Conservation (phyloP, 1,139 yeast species). For the Taphrina flavorubra region DNA sequence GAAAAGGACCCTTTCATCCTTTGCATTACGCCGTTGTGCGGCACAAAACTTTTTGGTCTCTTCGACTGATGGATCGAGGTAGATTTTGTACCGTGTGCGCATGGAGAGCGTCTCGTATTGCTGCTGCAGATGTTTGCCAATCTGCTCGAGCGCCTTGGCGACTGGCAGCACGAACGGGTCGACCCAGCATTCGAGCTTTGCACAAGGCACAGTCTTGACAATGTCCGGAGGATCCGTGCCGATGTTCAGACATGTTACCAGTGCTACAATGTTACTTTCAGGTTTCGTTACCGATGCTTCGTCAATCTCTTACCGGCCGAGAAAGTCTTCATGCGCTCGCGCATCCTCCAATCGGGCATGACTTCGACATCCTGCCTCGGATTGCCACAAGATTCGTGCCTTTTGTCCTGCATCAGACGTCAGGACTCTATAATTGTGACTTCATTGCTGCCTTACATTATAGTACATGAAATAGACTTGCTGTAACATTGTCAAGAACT, state of each 20-base stretch:
- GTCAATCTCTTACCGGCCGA: slow-evolving; percentile 58
- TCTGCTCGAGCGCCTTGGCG: slow-evolving; percentile 87
- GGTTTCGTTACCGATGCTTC: background rate
- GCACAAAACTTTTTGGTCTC: slow-evolving; percentile 92
- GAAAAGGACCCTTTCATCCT: slow-evolving; percentile 81
- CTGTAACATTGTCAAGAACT: slow-evolving; percentile 68
- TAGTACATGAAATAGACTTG: slow-evolving; percentile 73
- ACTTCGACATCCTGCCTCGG: slow-evolving; percentile 60
- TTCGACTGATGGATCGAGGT: slow-evolving; percentile 92
- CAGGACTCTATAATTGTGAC: background rate
- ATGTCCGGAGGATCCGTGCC: slow-evolving; percentile 99
- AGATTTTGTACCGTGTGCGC: slow-evolving; percentile 86
- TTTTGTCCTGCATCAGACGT: slow-evolving; percentile 62
- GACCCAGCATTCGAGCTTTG: slow-evolving; percentile 90
- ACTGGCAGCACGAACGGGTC: slow-evolving; percentile 86
- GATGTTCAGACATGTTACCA: slow-evolving; percentile 83
- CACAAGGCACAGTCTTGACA: slow-evolving; percentile 91
- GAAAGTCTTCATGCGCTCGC: slow-evolving; percentile 91
- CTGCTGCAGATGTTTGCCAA: slow-evolving; percentile 82
- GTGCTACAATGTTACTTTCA: slow-evolving; percentile 54
- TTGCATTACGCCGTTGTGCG: slow-evolving; percentile 84
- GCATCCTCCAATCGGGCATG: slow-evolving; percentile 83
- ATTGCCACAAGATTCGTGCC: slow-evolving; percentile 88
- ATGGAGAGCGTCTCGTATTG: slow-evolving; percentile 90
- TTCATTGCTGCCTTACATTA: slow-evolving; percentile 49